Percentiles rank a stretch among this genome's conserved stretches.
Conservation (phyloP, 768 basidiomycete species). For the Zangia roseola region DNA sequence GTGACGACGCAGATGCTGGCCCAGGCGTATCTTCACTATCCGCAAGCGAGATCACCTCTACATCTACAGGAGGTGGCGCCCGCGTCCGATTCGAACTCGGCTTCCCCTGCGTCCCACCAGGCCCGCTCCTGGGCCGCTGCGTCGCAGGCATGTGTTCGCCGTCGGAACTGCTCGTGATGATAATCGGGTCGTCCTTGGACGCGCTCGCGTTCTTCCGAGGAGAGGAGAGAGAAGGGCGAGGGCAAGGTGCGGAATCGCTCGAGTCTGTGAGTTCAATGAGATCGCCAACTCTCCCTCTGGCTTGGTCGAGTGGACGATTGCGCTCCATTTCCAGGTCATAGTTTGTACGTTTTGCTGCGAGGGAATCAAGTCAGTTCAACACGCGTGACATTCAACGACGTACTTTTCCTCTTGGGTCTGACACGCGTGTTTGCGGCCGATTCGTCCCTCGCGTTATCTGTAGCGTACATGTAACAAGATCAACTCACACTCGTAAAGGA, state of each 20-base stretch:
- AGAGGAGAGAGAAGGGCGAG: conserved; percentile 1
- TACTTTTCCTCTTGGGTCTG: conserved; percentile 16
- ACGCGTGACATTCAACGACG: not conserved
- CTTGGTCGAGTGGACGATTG: conserved; percentile 13
- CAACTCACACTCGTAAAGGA: not conserved
- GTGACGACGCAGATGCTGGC: not conserved
- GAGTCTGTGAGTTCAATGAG: conserved; percentile 27
- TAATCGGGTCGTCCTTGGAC: conserved; percentile 15
- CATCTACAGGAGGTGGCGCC: conserved; percentile 6
- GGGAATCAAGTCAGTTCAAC: not conserved
- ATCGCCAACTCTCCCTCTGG: conserved; percentile 3
- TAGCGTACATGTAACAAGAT: not conserved
- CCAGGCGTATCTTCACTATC: conserved; percentile 22
- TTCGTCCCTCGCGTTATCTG: conserved; percentile 4
- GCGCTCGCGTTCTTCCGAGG: not conserved
- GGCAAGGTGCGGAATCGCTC: conserved; percentile 7
- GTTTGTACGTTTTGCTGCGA: conserved; percentile 15
- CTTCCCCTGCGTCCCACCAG: not conserved
- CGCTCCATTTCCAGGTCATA: conserved; percentile 2
- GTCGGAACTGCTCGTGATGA: conserved; percentile 28
- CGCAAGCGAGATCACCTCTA: conserved; percentile 29
- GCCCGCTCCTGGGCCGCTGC: conserved; percentile 3
- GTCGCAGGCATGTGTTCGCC: not conserved
- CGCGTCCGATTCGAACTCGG: not conserved
- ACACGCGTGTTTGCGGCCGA: conserved; percentile 18